A percentile compares a stretch with the other conserved stretches of the same genome.
Conservation (phyloP, 2,329 filamentous ascomycete species). For the Aspergillus candidus region DNA sequence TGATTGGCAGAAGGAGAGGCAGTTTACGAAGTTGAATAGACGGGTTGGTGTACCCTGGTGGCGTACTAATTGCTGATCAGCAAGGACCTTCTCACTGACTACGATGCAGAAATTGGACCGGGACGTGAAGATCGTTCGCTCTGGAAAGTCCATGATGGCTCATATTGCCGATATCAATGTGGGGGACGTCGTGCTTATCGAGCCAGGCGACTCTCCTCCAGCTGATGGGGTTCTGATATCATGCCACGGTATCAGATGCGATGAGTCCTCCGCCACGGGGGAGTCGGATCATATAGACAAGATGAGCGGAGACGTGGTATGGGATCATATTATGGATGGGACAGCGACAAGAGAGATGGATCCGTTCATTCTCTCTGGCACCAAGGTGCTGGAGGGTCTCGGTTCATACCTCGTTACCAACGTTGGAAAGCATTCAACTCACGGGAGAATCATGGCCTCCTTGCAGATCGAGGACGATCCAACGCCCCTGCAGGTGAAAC, state of each 20-base stretch:
- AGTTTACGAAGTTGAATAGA: conserved; percentile 70
- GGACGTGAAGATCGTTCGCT: conserved; percentile 53
- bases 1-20: conserved; percentile 71
- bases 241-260: conserved; percentile 45
- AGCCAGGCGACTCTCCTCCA: conserved; percentile 59
- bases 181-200: conserved; percentile 15
- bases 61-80: not conserved
- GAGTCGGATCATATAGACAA: conserved; percentile 14
- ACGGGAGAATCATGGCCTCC: conserved; percentile 70
- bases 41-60: conserved; percentile 54
- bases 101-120: conserved; percentile 45
- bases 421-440: conserved; percentile 65
- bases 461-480: conserved; percentile 65
- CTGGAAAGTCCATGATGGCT: conserved; percentile 60
- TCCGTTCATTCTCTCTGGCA: conserved; percentile 70
- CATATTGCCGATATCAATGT: conserved; percentile 42
- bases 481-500: conserved; percentile 67
- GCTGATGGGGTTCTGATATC: conserved; percentile 56
- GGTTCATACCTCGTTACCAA: conserved; percentile 68
- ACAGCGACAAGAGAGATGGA: conserved; percentile 34
- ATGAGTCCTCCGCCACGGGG: conserved; percentile 18
- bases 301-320: conserved; percentile 2
- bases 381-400: conserved; percentile 65
- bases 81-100: not conserved
- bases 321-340: too few species aligned